Base-by-base conservation (phyloP, 2,329 filamentous ascomycete genomes). In the Decorospora gaudefroyi region DNA sequence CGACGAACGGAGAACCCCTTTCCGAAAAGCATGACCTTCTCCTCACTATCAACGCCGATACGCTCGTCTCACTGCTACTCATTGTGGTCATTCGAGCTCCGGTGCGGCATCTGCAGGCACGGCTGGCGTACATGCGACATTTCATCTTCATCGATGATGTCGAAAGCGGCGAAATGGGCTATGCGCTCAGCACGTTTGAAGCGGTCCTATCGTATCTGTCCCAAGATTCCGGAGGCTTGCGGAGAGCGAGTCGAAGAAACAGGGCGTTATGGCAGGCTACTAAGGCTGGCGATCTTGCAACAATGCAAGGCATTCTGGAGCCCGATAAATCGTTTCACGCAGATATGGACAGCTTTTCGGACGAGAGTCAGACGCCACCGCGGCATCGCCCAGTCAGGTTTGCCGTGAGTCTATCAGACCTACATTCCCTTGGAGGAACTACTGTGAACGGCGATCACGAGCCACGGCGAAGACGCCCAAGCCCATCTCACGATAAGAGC, bases 61-160 rank as follows among this genome's bases (percentile, higher is more conserved):
- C 92, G 0, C 76, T 99, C 18, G 93, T 99, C 2, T 96, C 93
- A 0, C 74, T 99, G 46, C 78, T 99, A 10, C 78, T 99, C 13
- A 85, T 95, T 50, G 90, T 99, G 11, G 88, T 99, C 8, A 97
- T 99, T 49, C 82, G 92, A 51, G 89, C 92, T 8, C 88, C 93
- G 48, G 84, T 95, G 17, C 84, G 88, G 46, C 86, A 96, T 70
- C 76, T 99, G 6, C 89, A 96, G 60, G 90, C 93, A 3, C 82
- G 92, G 13, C 75, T 99, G 32, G 78, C 87, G n/a, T 99, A 97
- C 67, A 96, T 97, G 79, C 87, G 92, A 29, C 90, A 95, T 62
- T 99, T 96, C 65, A 93, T 96, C 56, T 99, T 96, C 70, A 91
- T 96, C 36, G 93, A 97, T 59, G 93, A 99, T 71, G 90, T 99